phyloP scores from a whole-genome alignment of 805 yeast species.

The Yamadazyma phyllophila region DNA sequence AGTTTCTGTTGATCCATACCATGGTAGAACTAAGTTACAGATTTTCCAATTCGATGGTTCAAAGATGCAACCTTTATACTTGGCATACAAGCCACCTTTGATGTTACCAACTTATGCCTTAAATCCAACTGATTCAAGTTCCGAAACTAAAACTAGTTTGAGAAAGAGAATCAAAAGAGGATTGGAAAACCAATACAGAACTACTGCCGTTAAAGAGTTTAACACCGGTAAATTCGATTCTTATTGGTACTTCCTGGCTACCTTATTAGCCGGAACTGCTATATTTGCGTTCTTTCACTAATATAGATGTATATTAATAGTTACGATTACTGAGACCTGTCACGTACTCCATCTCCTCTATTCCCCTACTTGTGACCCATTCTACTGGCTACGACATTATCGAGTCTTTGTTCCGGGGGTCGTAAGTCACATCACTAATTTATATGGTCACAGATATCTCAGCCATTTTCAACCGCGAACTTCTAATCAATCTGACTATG shows the following conservation, averaged over 20 bases:
- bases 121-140: conserved; percentile 68
- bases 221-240: conserved; percentile 34
- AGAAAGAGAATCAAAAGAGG: conserved; percentile 61
- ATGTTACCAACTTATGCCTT: conserved; percentile 93
- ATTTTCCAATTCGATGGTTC: conserved; percentile 78
- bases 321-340: not conserved
- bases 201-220: conserved; percentile 61
- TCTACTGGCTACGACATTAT: not conserved
- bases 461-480: no score
- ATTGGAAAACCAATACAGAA: conserved; percentile 75
- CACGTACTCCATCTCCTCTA: no score
- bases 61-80: conserved; percentile 79
- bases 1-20: conserved; percentile 69
- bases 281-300: conserved; percentile 30
- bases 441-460: no score
- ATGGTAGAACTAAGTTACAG: conserved; percentile 77
- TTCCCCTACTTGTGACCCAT: not conserved
- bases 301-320: conserved; percentile 3
- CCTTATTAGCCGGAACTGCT: conserved; percentile 40
- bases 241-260: conserved; percentile 59
- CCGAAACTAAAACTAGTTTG: conserved; percentile 32
- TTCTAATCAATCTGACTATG: conserved; percentile 26
- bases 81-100: conserved; percentile 91
- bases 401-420: not conserved
- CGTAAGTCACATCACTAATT: no score